Evolutionary conservation across 2,329 filamentous ascomycete genomes (phyloP).

Genomic region (Xylariaceae sp.): DNA sequence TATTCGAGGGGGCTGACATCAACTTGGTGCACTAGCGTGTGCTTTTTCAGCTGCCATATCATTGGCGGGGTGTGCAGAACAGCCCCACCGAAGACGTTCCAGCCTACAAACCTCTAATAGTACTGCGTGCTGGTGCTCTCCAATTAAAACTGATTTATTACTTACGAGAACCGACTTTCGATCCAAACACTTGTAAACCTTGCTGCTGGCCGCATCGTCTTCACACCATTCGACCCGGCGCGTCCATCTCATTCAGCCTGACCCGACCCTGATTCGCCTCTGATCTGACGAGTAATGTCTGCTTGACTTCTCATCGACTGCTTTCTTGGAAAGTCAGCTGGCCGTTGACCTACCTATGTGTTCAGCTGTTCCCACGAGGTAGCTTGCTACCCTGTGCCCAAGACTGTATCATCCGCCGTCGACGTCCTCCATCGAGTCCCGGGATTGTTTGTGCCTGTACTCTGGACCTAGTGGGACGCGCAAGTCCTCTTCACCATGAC

Average conservation of each 20-base stretch:
- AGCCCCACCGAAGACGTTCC: background rate
- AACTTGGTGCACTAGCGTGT: background rate
- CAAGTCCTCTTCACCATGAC: slow-evolving; percentile 25
- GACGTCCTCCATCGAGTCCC: background rate
- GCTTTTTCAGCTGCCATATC: background rate
- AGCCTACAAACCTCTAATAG: background rate
- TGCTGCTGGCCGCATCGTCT: too few relatives aligned
- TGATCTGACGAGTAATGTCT: background rate
- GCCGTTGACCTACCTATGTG: slow-evolving; percentile 6
- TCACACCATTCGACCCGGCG: background rate
- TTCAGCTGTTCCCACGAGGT: slow-evolving; percentile 5
- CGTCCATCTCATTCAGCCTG: background rate
- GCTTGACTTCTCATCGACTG: background rate
- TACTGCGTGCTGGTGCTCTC: background rate
- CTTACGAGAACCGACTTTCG: background rate
- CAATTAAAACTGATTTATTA: too few relatives aligned
- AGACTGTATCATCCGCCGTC: background rate
- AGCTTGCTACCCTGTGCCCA: slow-evolving; percentile 13
- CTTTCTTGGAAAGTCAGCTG: background rate
- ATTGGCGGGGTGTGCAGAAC: background rate
- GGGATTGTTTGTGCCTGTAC: slow-evolving; percentile 9
- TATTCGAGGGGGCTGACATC: background rate
- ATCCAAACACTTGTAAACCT: background rate
- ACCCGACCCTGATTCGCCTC: background rate
- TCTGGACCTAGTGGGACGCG: background rate